Evolutionary conservation across 306 rosid species (phyloP), one percentile per base, ranked within the genome.

Genomic region (Neltuma alba): DNA sequence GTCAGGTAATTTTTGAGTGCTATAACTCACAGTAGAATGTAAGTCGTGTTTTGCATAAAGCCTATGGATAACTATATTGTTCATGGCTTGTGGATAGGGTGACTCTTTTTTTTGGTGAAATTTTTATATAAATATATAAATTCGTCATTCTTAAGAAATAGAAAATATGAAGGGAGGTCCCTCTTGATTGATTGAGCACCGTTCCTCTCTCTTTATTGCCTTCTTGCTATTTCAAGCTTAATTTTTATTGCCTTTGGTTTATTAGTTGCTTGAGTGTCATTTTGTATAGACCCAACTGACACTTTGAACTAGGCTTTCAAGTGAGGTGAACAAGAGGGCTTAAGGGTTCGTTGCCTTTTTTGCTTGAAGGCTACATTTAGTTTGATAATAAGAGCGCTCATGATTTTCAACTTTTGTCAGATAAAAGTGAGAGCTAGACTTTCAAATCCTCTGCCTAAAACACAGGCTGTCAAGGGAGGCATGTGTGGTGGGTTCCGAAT

Each of bases 361-460:
- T 55, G 70, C 71, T 75, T 67, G 57, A 72, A 63, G 23, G 20
- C 8, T 73, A 30, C 41, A 28, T 71, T 72, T 77, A 64, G 64
- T 44, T 42, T n/a, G 33, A 38, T 21, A 66, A 38, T 33, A 41
- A 70, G 52, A 60, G 58, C 47, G 60, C 57, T 70, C 68, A 57
- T 77, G 37, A 31, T 65, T 76, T 80, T 67, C 47, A 48, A 64
- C 72, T n/a, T 52, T 58, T 79, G 47, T 68, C 76, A 92, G 96
- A 70, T 72, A 64, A 91, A 93, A 88, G 87, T 91, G 76, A 91
- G 91, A 77, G 96, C 96, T n/a, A 89, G 97, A 84, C 94, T 93
- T 54, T 89, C 96, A 89, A 93, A 93, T 81, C 97, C 97, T 66
- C 48, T 88, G 85, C 97, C 97, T 50, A 93, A 89, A 89, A 93